Percentiles rank a stretch among this genome's conserved stretches.
Evolutionary conservation across 371 early-diverging fungal genomes (phyloP).

Genomic region (Lichtheimia ornata): DNA sequence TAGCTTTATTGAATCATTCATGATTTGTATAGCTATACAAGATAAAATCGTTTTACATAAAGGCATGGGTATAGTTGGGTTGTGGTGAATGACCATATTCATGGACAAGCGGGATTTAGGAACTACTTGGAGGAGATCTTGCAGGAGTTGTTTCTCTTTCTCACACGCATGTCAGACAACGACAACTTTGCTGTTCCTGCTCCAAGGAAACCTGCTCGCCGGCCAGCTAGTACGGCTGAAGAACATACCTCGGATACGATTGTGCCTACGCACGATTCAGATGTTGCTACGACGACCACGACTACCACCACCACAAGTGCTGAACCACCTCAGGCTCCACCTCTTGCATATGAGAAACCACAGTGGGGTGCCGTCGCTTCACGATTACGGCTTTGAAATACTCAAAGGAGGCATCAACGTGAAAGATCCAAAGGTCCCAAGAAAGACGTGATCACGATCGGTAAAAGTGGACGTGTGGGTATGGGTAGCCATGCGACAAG

Average conservation of each 20-base stretch:
- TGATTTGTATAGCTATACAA: too few species aligned
- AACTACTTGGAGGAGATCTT: too few species aligned
- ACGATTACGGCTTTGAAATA: conserved; percentile 52
- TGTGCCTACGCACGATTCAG: not conserved
- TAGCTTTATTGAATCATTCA: too few species aligned
- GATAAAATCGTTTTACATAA: too few species aligned
- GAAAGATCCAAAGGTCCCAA: conserved; percentile 44
- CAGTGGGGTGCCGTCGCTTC: conserved; percentile 51
- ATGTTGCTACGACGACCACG: not conserved
- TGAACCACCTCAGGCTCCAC: conserved; percentile 27
- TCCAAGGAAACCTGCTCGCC: conserved; percentile 8
- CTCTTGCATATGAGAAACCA: conserved; percentile 55
- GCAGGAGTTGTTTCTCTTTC: not conserved
- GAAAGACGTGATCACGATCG: conserved; percentile 54
- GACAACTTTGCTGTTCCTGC: conserved; percentile 26
- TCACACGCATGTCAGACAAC: conserved; percentile 19
- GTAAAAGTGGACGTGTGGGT: conserved; percentile 12
- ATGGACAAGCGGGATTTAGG: too few species aligned
- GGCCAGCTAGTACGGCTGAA: not conserved
- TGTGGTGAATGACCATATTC: too few species aligned
- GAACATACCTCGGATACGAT: not conserved
- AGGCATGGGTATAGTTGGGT: too few species aligned
- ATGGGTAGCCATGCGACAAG: not conserved
- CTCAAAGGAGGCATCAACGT: conserved; percentile 57
- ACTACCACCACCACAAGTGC: not conserved